These are phyloP conservation scores for Calonectria pauciramosa DNA, from an alignment of 2,329 filamentous ascomycete species.

Conservation along the genomic window DNA sequence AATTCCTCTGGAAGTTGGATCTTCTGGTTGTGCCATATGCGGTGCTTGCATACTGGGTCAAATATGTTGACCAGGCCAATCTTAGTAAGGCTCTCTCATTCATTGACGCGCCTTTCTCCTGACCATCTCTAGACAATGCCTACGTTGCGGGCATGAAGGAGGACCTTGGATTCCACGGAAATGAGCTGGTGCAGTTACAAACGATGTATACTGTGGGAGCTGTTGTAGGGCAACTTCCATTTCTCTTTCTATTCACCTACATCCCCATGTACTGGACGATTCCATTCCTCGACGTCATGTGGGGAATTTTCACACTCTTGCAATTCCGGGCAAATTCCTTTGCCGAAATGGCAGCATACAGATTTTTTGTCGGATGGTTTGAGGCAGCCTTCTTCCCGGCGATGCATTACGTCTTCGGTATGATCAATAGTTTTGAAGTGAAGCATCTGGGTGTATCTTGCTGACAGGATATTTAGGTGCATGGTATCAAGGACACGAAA, in stretches of 20 bases:
- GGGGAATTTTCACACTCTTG: constrained; percentile 69
- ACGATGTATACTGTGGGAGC: constrained; percentile 62
- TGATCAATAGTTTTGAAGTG: background rate
- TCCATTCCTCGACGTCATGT: constrained; percentile 65
- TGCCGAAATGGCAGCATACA: constrained; percentile 64
- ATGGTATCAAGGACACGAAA: constrained; percentile 63
- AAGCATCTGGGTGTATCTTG: background rate
- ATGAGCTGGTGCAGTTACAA: constrained; percentile 66
- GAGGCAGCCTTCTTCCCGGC: constrained; percentile 49
- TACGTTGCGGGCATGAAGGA: constrained; percentile 68
- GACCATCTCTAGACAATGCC: constrained; percentile 59
- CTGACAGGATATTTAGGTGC: constrained; percentile 47
- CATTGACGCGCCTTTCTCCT: background rate
- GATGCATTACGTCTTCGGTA: constrained; percentile 32
- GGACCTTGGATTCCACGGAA: constrained; percentile 63
- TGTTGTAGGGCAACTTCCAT: constrained; percentile 64
- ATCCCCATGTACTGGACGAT: constrained; percentile 63
- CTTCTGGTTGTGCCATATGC: constrained; percentile 24
- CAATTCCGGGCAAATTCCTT: constrained; percentile 64
- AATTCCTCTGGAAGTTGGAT: constrained; percentile 22
- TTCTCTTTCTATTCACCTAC: constrained; percentile 62
- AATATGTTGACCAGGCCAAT: constrained; percentile 25
- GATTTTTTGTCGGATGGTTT: constrained; percentile 67
- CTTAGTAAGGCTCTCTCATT: constrained; percentile 1
- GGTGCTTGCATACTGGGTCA: constrained; percentile 22